Evolutionary conservation across 1,284 basidiomycete genomes (phyloP), one percentile per base, ranked within the genome.

Genomic region (Hypsizygus ulmarius): DNA sequence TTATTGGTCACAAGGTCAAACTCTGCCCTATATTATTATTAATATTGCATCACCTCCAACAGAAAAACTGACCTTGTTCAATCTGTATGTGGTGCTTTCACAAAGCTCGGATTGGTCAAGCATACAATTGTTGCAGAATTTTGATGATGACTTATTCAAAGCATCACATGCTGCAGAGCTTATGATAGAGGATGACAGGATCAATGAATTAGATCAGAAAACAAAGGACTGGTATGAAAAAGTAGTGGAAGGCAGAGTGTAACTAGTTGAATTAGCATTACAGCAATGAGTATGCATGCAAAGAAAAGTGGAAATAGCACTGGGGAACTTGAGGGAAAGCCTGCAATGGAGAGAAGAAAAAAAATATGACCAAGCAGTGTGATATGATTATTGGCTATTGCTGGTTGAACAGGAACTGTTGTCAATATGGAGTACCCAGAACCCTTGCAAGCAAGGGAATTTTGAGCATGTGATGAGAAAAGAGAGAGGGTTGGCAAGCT

Each of bases 31-130:
- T 27, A 43, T 59, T 12, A 55, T 65, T 2, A 51, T 66, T 10
- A 60, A 68, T 32, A 59, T 66, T 3, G 59, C 47, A 3, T 47
- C 35, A 19, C 62, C 63, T 16, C 60, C 60, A 3, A 47, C 39
- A 0, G 61, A 59, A 10, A 43, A 12, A 14, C 36, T 65, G 3
- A 59, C 59, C 1, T 53, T 54, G 0, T 69, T 71, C 49, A 63
- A 56, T 16, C 48, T 56, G 0, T 70, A 70, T 46, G 64, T 70
- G 1, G 64, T 66, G 0, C 41, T 71, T 9, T 71, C 66, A 28
- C 29, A 38, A 6, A 59, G 64, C 41, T 44, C 44, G 14, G 64
- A 67, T 3, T 11, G 59, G 3, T 48, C 59, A 1, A 54, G 37
- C 1, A 68, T 67, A 11, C 42, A 60, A 1, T 19, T 72, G 1